Base-by-base conservation (phyloP, 2,329 filamentous ascomycete species). In the Talaromyces pinophilus region DNA sequence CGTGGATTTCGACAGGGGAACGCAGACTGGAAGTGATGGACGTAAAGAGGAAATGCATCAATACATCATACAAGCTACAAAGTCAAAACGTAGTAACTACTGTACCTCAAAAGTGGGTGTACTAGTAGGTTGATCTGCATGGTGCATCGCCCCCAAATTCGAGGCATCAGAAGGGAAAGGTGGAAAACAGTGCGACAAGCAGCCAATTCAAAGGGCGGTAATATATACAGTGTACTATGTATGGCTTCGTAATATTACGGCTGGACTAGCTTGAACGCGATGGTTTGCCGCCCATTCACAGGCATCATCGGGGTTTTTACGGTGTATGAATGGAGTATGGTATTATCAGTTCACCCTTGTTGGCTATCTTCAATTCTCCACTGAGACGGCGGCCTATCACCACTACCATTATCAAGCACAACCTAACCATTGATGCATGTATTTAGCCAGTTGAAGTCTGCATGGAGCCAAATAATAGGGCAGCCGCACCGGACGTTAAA, bases 131-230 rank as follows among this genome's bases (percentile, higher is more conserved):
- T 54, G 30, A 55, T 55, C 52, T 55, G 17, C 52, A 35, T 7
- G 5, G 28, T 35, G 52, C 52, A 38, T 55, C 50, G 52, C 52
- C 52, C 52, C 52, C 52, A 55, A 55, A 35, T 35, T 38, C 30
- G 28, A 55, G 52, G 52, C 10, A 19, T 35, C 52, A 35, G n/a
- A 35, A 8, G n/a, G 5, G 15, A 33, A 55, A 13, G 52, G 8
- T 19, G 52, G 22, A 28, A 28, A 54, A n/a, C 2, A 30, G 48
- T 15, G 40, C 17, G 40, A 6, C 40, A 42, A 17, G 40, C 40
- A 48, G 44, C 10, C 19, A 48, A 25, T 54, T 54, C 25, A 11
- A 11, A 35, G 28, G 1, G 17, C 28, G 19, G 30, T 35, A 35
- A 13, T 19, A 6, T 13, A 55, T 55, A 19, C 11, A 3, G 17